Base-by-base conservation (phyloP, 805 yeast genomes). In the Metschnikowia colocasiae region DNA sequence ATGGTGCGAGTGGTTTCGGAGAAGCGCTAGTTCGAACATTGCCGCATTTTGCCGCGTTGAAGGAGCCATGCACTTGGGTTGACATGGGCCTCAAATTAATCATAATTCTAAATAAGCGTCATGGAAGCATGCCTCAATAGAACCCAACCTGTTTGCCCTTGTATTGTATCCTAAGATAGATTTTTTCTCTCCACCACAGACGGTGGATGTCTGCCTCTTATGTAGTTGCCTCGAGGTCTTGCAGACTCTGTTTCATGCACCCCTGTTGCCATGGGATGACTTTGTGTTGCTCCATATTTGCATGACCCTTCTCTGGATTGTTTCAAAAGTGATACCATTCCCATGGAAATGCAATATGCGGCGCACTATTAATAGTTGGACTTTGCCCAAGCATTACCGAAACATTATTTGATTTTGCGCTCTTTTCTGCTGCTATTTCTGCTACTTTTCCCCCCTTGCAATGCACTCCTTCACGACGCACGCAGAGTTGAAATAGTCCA, bases 401-500 rank as follows among this genome's bases (percentile, higher is more conserved):
- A 8, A 13, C 4, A 13, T 38, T 38, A 18, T 20, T 6, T 4
- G 20, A 15, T 15, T 18, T 38, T 38, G 41, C 41, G 41, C 41
- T 30, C 26, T 20, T 33, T 33, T 33, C 15, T 7, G 36, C 15
- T 20, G 23, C 36, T 31, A 9, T 15, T 9, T 9, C 16, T n/a
- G 19, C 34, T 15, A 16, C 34, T 15, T 31, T 15, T n/a, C 5
- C 35, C 43, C 36, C 43, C 37, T 40, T 30, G 15, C 36, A n/a
- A 40, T 40, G 36, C 43, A 34, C 43, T 30, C 43, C 43, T 40
- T 30, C 29, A 9, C 22, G 37, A 40, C 37, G 43, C 43, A 40
- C 29, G 30, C 33, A 7, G 31, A 31, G 22, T 40, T 40, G 30
- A 40, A 15, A 40, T 31, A 31, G 37, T 37, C 37, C 37, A 15